phyloP scores from a whole-genome alignment of 192 early-diverging fungal species.

The Obelidium mucronatum region DNA sequence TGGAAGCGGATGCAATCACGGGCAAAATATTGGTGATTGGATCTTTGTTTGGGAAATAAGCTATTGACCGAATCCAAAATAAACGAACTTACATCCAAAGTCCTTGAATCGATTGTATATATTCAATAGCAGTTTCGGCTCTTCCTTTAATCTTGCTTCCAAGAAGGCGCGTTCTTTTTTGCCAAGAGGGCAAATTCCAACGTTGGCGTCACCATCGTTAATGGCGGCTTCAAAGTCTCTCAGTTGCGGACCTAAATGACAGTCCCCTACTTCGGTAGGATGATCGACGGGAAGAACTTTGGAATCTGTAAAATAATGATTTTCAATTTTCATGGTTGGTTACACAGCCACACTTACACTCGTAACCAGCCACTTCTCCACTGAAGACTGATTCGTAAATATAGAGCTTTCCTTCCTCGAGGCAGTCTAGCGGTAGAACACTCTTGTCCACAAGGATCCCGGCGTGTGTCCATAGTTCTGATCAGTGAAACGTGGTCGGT shows the following conservation, averaged over 20 bases:
- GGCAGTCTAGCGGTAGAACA: slow-evolving; percentile 39
- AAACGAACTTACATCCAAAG: background rate
- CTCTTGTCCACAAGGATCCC: slow-evolving; percentile 42
- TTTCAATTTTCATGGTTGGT: background rate
- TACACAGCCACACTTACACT: background rate
- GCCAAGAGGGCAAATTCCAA: slow-evolving; percentile 34
- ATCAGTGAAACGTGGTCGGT: slow-evolving; percentile 33
- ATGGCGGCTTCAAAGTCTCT: slow-evolving; percentile 35
- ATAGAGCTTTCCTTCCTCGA: slow-evolving; percentile 40
- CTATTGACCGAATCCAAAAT: too few relatives aligned
- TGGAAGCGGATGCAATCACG: slow-evolving; percentile 39
- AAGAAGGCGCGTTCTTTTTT: slow-evolving; percentile 7
- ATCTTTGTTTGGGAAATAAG: background rate
- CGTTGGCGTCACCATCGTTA: slow-evolving; percentile 30
- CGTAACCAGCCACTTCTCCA: background rate
- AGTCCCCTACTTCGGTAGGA: slow-evolving; percentile 1
- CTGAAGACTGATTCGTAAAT: background rate
- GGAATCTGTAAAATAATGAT: background rate
- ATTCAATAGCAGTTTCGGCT: slow-evolving; percentile 16
- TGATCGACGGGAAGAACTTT: slow-evolving; percentile 18
- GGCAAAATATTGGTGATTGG: slow-evolving; percentile 36
- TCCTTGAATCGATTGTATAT: slow-evolving; percentile 38
- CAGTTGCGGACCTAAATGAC: slow-evolving; percentile 36
- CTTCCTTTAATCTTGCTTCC: background rate
- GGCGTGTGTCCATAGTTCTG: background rate